Percentiles rank a stretch among this genome's conserved stretches.
Conservation (phyloP, 2,329 filamentous ascomycete genomes). For the Anthostomella pinea region DNA sequence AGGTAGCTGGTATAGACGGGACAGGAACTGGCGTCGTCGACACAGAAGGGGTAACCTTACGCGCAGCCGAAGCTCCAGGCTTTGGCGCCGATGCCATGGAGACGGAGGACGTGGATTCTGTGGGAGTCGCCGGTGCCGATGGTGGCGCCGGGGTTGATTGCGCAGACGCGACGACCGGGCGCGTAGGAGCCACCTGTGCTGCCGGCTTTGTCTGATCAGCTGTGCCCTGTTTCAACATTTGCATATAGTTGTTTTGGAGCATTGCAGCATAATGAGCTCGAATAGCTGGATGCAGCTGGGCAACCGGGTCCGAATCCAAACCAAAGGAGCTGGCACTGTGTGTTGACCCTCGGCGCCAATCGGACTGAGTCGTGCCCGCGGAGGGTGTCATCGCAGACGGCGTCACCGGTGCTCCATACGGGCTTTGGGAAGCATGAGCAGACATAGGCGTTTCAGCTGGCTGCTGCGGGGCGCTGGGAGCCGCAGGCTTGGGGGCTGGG, state of each 20-base stretch:
- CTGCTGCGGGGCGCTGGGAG: conserved; percentile 3
- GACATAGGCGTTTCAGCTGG: not conserved
- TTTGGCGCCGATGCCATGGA: conserved; percentile 4
- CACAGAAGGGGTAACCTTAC: conserved; percentile 4
- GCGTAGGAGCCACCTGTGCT: conserved; percentile 1
- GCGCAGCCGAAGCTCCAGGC: conserved; percentile 3
- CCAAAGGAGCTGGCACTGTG: conserved; percentile 11
- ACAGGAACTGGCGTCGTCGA: conserved; percentile 14
- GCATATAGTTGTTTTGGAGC: conserved; percentile 23
- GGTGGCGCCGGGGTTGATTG: conserved; percentile 2
- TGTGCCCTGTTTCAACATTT: conserved; percentile 9
- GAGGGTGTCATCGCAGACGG: conserved; percentile 4
- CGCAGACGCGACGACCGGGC: not conserved
- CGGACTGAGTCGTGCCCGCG: conserved; percentile 2
- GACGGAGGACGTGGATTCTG: not conserved
- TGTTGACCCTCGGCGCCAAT: conserved; percentile 6
- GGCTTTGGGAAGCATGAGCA: not conserved
- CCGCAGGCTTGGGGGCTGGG: conserved; percentile 1
- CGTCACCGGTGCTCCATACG: conserved; percentile 5
- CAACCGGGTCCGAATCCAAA: conserved; percentile 8
- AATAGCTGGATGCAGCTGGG: conserved; percentile 31
- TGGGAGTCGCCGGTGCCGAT: not conserved
- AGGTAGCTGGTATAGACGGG: conserved; percentile 6
- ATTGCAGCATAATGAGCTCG: conserved; percentile 30
- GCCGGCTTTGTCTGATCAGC: not conserved